phyloP scores from a whole-genome alignment of 768 basidiomycete genomes.

The Russula emetica region DNA sequence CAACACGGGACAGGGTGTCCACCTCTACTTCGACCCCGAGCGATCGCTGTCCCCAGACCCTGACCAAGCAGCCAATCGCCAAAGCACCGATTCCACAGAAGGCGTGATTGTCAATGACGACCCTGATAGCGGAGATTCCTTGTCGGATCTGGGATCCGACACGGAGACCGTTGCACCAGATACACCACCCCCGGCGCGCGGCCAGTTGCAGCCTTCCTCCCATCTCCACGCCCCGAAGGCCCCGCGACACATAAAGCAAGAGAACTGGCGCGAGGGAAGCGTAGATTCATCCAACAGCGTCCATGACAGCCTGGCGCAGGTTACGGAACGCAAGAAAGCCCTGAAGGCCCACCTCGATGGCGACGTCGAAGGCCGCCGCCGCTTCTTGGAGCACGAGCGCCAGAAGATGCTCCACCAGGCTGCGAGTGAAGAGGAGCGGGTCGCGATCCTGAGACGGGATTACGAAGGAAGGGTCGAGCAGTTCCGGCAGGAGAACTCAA shows the following conservation, averaged over 20 bases:
- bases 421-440: constrained; percentile 3
- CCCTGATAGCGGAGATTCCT: not conserved
- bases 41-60: constrained; percentile 5
- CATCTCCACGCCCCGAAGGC: not conserved
- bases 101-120: not conserved
- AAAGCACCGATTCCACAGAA: not conserved
- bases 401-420: not conserved
- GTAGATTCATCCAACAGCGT: not conserved
- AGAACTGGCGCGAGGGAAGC: constrained; percentile 5
- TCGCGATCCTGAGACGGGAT: not conserved
- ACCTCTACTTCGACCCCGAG: constrained; percentile 6
- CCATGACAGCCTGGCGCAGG: constrained; percentile 8
- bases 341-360: not conserved
- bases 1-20: constrained; percentile 8
- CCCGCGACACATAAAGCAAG: not conserved
- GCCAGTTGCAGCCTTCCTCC: not conserved
- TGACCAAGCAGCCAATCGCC: not conserved
- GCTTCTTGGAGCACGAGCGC: not conserved
- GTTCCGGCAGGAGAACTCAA: not conserved
- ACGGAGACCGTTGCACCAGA: not conserved
- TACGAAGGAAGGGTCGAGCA: not conserved
- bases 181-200: not conserved
- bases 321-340: constrained; percentile 1
- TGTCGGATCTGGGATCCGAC: not conserved
- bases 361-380: not conserved